phyloP scores from a whole-genome alignment of 305 asterid species.

The Fraxinus ornus region DNA sequence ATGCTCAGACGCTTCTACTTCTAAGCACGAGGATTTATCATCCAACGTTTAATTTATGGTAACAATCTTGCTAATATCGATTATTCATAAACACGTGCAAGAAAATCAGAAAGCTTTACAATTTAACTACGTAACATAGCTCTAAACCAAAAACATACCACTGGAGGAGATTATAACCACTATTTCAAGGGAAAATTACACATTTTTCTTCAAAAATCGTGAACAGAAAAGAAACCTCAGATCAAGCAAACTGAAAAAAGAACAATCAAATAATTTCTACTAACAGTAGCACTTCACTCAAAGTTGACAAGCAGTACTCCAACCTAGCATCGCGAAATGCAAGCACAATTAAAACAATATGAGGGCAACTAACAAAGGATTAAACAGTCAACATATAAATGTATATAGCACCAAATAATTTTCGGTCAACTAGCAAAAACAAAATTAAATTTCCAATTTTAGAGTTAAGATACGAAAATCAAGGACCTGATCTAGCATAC shows the following conservation, averaged over 20 bases:
- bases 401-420: conserved; percentile 9
- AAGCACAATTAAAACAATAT: conserved; percentile 14
- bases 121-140: not conserved
- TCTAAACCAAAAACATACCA: not conserved
- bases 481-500: conserved; percentile 7
- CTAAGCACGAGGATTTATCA: not conserved
- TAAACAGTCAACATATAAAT: conserved; percentile 22
- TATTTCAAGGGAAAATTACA: not conserved
- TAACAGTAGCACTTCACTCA: conserved; percentile 2
- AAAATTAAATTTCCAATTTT: not conserved
- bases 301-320: conserved; percentile 13
- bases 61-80: not conserved
- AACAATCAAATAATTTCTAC: not conserved
- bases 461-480: conserved; percentile 11
- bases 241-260: not conserved
- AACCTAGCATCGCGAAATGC: conserved; percentile 9
- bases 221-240: not conserved
- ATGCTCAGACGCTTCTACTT: not conserved
- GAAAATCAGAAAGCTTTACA: not conserved
- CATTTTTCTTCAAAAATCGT: not conserved
- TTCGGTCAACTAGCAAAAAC: conserved; percentile 16
- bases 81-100: not conserved
- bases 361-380: conserved; percentile 6
- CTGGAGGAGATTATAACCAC: not conserved
- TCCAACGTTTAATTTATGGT: not conserved